Evolutionary conservation across 139 green algal genomes (phyloP), one percentile per base, ranked within the genome.

Genomic region (Chlamydomonas sp.): DNA sequence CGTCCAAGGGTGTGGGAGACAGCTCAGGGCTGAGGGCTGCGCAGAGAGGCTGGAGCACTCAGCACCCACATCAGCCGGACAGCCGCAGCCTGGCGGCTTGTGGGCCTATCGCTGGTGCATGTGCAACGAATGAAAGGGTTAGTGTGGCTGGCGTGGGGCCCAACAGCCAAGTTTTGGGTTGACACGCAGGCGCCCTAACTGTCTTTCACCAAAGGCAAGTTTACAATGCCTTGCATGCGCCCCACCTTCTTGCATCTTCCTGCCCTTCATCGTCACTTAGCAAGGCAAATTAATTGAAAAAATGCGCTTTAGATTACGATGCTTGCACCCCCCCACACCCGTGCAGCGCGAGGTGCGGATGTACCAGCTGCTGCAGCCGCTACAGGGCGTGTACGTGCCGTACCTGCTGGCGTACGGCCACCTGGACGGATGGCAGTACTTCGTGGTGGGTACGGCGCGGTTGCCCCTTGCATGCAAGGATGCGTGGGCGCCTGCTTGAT

Each of bases 371-470:
- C 75, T 79, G 75, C 10, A 7, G 57, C 14, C 75, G 75, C 75
- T 79, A 57, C 75, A 79, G 57, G 75, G 75, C 75, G 75, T 79
- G 57, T 31, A 63, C 75, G 57, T 79, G 57, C 75, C 75, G 1
- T 57, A 10, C 75, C 75, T 79, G 75, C 57, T 79, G 75, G 75
- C 10, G 1, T 79, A 64, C 57, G 75, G 75, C 6, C 9, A 20
- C 75, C 10, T 31, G 12, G 75, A 79, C 75, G 57, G 57, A 12
- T 63, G 75, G 75, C 75, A 79, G 75, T 79, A 79, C 75, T 79
- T 79, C 57, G 2, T 79, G 75, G 75, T 79, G 17, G 8, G 75
- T 7, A 15, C 14, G 14, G n/a, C 18, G 68, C 15, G 12, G 68
- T 15, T 74, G 14, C 10, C 14, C n/a, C 10, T 7, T 31, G 68